phyloP scores from a whole-genome alignment of 169 alveolate species.

The Amoebophrya sp. region DNA sequence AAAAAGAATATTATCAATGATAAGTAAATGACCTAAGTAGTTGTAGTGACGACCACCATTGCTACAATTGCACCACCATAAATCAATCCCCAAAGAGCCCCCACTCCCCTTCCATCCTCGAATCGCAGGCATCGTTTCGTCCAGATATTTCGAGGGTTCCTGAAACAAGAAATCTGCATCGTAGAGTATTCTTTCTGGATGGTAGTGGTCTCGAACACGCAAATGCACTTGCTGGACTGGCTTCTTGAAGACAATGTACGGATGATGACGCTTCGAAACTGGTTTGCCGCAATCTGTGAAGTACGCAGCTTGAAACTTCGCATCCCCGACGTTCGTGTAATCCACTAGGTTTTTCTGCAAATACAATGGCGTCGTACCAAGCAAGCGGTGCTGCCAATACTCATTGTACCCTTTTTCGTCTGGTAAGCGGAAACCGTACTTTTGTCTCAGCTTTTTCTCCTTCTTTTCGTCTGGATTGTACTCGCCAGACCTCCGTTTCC shows the following conservation, averaged over 20 bases:
- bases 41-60: too few relatives aligned
- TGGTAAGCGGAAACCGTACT: neutral
- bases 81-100: too few relatives aligned
- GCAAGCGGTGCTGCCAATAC: neutral
- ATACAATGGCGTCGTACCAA: neutral
- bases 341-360: neutral
- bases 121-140: neutral
- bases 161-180: neutral
- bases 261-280: neutral
- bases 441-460: neutral
- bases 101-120: too few relatives aligned
- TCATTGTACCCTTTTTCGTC: neutral
- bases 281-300: neutral
- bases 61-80: too few relatives aligned
- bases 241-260: neutral
- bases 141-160: constrained; percentile 10
- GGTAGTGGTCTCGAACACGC: neutral
- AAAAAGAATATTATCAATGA: too few relatives aligned
- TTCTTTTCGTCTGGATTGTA: neutral
- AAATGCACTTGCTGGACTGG: neutral
- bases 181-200: neutral
- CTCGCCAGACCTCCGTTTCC: neutral
- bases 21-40: too few relatives aligned
- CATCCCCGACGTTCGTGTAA: neutral
- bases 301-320: neutral